Percentiles rank a stretch among this genome's conserved stretches.
Evolutionary conservation across 2,329 filamentous ascomycete genomes (phyloP).

Genomic region (Ceratocystis lukuohia): DNA sequence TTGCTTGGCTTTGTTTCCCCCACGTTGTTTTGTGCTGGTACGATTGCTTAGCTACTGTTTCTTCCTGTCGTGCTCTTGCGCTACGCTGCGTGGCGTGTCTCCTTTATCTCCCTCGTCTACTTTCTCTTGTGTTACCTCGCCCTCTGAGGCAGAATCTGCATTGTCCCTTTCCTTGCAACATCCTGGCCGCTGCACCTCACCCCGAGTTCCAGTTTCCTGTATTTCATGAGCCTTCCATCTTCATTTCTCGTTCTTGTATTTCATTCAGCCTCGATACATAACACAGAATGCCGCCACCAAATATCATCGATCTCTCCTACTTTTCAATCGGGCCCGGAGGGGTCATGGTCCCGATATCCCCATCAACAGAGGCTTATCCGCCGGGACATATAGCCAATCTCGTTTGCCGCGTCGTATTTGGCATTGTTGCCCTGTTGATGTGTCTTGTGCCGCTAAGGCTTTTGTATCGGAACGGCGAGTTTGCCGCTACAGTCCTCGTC

Average conservation of each 20-base stretch:
- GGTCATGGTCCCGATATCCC: neutral
- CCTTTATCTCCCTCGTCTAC: neutral
- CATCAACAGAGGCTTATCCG: conserved; percentile 23
- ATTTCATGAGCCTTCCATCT: neutral
- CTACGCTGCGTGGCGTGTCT: neutral
- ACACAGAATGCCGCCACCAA: conserved; percentile 17
- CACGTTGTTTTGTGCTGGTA: neutral
- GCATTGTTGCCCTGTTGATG: conserved; percentile 32
- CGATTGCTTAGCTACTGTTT: neutral
- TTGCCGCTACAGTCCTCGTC: conserved; percentile 40
- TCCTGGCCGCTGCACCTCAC: neutral
- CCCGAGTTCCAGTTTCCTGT: neutral
- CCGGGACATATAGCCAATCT: conserved; percentile 31
- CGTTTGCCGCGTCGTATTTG: conserved; percentile 35
- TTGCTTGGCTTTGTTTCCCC: neutral
- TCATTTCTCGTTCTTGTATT: neutral
- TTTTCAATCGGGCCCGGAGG: neutral
- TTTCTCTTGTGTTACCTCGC: neutral
- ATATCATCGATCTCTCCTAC: conserved; percentile 18
- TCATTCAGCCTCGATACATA: neutral
- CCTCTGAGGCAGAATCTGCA: neutral
- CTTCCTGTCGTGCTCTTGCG: neutral
- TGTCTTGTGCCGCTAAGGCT: conserved; percentile 40
- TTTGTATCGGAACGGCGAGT: conserved; percentile 40
- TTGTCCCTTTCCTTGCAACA: neutral